A percentile compares a stretch with the other conserved stretches of the same genome.
phyloP scores from a whole-genome alignment of 163 green algal species.

The Chloromonas sp. region DNA sequence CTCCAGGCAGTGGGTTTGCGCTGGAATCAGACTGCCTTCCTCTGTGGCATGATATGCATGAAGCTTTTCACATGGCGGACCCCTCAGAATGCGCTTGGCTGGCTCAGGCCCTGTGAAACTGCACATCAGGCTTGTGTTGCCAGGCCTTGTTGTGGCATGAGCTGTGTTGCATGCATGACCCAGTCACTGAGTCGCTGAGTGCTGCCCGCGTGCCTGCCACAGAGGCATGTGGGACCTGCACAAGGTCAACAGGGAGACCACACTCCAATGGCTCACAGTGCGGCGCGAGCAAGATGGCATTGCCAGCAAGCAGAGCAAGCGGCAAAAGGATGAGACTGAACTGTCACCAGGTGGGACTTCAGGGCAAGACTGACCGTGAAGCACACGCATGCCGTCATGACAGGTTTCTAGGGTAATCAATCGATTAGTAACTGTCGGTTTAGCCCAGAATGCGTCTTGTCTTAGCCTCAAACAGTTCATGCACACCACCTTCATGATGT shows the following conservation, averaged over 20 bases:
- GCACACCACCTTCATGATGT: too few relatives aligned
- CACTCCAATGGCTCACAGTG: constrained; percentile 20
- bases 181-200: background rate
- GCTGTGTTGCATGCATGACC: background rate
- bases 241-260: constrained; percentile 18
- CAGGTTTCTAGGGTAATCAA: too few relatives aligned
- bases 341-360: too few relatives aligned
- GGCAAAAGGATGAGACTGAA: background rate
- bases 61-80: too few relatives aligned
- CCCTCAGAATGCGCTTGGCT: too few relatives aligned
- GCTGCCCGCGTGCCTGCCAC: background rate
- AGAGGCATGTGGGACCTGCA: constrained; percentile 38
- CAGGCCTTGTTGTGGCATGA: background rate
- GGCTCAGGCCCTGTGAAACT: too few relatives aligned
- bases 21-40: background rate
- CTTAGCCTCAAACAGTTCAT: too few relatives aligned
- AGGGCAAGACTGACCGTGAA: too few relatives aligned
- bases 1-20: background rate
- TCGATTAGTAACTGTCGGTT: too few relatives aligned
- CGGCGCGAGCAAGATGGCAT: constrained; percentile 31
- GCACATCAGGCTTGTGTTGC: background rate
- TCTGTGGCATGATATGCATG: too few relatives aligned
- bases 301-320: constrained; percentile 22
- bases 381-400: too few relatives aligned
- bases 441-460: too few relatives aligned